Conservation (phyloP, 1,139 yeast species). For the Candida sanyaensis region DNA sequence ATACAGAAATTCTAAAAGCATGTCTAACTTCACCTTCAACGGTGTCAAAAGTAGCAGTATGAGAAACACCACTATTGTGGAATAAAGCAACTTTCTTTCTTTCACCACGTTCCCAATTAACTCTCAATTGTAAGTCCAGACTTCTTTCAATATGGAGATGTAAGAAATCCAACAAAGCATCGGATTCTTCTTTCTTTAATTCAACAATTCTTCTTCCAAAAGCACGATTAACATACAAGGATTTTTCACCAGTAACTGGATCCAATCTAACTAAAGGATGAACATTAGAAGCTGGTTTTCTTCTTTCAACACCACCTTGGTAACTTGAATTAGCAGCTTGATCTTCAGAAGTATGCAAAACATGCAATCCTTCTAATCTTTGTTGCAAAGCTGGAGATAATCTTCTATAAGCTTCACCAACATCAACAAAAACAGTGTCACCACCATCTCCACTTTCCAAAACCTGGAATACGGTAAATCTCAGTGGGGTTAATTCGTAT, state of each 20-base stretch:
- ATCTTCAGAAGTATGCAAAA: slow-evolving; percentile 63
- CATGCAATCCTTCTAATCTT: slow-evolving; percentile 38
- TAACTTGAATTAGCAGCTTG: slow-evolving; percentile 55
- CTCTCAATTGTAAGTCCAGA: slow-evolving; percentile 58
- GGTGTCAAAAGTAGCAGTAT: slow-evolving; percentile 42
- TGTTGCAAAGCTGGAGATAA: slow-evolving; percentile 30
- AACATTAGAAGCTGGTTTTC: slow-evolving; percentile 43
- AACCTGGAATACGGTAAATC: slow-evolving; percentile 32
- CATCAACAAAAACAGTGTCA: slow-evolving; percentile 34
- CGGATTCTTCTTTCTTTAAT: slow-evolving; percentile 57
- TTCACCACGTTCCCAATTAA: slow-evolving; percentile 47
- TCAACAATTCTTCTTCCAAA: slow-evolving; percentile 59
- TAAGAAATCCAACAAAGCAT: slow-evolving; percentile 49
- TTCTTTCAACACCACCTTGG: slow-evolving; percentile 45
- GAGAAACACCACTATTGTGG: slow-evolving; percentile 47
- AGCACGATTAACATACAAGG: slow-evolving; percentile 53
- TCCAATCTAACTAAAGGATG: slow-evolving; percentile 62
- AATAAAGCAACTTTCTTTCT: slow-evolving; percentile 56
- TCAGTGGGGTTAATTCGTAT: slow-evolving; percentile 33
- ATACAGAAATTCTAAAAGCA: slow-evolving; percentile 48
- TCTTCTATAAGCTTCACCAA: slow-evolving; percentile 33
- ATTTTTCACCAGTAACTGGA: slow-evolving; percentile 57
- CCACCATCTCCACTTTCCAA: slow-evolving; percentile 37
- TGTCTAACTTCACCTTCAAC: slow-evolving; percentile 41
- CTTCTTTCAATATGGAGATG: slow-evolving; percentile 47